Percentiles rank a stretch among this genome's conserved stretches.
phyloP scores from a whole-genome alignment of 2,329 filamentous ascomycete species.

The Ophiostoma sp. region DNA sequence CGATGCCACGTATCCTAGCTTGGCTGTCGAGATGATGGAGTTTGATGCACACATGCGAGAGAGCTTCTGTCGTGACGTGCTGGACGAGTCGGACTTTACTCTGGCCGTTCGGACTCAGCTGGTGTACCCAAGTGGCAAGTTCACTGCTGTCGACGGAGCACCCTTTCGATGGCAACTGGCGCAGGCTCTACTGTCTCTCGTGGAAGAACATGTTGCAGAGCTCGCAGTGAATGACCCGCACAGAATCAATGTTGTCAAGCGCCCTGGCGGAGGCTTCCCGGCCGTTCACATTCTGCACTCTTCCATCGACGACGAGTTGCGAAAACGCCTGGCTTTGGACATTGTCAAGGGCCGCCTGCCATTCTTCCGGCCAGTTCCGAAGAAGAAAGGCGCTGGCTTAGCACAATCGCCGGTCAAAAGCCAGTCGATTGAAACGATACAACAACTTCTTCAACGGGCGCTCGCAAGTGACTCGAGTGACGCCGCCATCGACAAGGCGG shows the following conservation, averaged over 20 bases:
- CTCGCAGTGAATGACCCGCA: slow-evolving; percentile 43
- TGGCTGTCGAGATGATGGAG: slow-evolving; percentile 48
- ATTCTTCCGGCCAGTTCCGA: too few relatives aligned
- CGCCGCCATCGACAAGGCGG: neutral
- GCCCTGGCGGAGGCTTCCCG: slow-evolving; percentile 49
- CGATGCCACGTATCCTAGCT: too few relatives aligned
- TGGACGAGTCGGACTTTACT: slow-evolving; percentile 64
- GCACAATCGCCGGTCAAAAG: too few relatives aligned
- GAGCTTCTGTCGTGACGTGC: slow-evolving; percentile 54
- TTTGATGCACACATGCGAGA: slow-evolving; percentile 52
- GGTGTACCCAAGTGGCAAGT: slow-evolving; percentile 56
- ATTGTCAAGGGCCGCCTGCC: slow-evolving; percentile 40
- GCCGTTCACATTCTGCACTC: slow-evolving; percentile 55
- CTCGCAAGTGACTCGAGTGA: neutral
- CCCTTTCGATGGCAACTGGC: slow-evolving; percentile 53
- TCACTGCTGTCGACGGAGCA: slow-evolving; percentile 52
- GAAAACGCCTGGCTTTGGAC: slow-evolving; percentile 43
- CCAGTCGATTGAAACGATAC: neutral
- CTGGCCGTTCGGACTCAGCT: slow-evolving; percentile 56
- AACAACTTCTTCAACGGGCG: neutral
- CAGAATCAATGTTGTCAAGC: slow-evolving; percentile 50
- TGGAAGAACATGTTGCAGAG: slow-evolving; percentile 40
- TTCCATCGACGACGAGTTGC: slow-evolving; percentile 49
- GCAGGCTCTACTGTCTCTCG: slow-evolving; percentile 44
- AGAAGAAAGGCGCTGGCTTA: too few relatives aligned